Percentiles rank a stretch among this genome's conserved stretches.
Conservation (phyloP, 441 rosid species). For the Biscutella auriculata region DNA sequence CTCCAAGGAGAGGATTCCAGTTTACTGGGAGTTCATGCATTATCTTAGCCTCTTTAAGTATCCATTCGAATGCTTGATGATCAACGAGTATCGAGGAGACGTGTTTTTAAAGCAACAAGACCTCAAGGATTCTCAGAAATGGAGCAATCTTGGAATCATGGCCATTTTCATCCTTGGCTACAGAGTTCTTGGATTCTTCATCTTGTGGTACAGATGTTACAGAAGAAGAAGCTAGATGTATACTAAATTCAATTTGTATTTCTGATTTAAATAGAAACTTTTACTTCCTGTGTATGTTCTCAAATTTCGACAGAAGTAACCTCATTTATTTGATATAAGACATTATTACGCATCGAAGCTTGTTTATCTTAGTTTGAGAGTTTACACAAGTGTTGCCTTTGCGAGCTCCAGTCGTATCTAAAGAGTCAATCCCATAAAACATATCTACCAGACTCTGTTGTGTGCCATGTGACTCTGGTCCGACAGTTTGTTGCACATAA, state of each 20-base stretch:
- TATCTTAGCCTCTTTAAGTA: conserved; percentile 78
- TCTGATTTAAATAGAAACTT: background rate
- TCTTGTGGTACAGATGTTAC: conserved; percentile 61
- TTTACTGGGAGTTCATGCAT: conserved; percentile 82
- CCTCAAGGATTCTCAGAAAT: conserved; percentile 54
- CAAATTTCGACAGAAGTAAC: too few species aligned
- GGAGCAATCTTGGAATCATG: conserved; percentile 74
- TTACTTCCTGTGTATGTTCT: background rate
- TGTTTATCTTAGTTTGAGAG: too few species aligned
- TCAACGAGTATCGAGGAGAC: conserved; percentile 68
- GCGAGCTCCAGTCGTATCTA: conserved; percentile 60
- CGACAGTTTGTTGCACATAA: conserved; percentile 63
- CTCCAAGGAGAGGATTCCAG: conserved; percentile 47
- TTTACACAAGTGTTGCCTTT: conserved; percentile 43
- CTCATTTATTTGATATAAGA: conserved; percentile 10
- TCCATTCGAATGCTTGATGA: conserved; percentile 72
- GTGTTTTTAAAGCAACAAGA: conserved; percentile 52
- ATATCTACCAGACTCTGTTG: too few species aligned
- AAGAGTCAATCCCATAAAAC: conserved; percentile 60
- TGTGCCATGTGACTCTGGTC: conserved; percentile 68
- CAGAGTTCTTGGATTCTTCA: conserved; percentile 54
- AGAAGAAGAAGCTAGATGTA: conserved; percentile 34
- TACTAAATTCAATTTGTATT: conserved; percentile 8
- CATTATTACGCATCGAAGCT: conserved; percentile 12
- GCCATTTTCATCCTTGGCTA: conserved; percentile 56